These are phyloP conservation scores for Cystobasidium sp. DNA, from an alignment of 1,284 basidiomycete species.

Conservation along the genomic window DNA sequence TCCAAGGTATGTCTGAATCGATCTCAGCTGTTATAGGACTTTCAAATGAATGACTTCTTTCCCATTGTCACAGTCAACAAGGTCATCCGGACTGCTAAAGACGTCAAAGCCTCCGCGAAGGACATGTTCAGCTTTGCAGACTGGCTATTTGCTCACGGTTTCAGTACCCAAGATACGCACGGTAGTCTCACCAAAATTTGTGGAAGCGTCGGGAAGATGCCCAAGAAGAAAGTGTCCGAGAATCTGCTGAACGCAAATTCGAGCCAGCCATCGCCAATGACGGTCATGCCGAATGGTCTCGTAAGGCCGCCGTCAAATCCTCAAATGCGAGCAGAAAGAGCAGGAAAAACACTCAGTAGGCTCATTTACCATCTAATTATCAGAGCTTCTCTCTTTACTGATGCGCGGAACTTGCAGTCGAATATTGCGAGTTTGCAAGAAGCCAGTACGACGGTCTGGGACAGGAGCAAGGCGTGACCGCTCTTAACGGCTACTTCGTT, in stretches of 20 bases:
- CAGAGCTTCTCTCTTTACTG: background rate
- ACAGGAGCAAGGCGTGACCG: slow-evolving; percentile 39
- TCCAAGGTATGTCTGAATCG: slow-evolving; percentile 25
- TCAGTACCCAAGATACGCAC: slow-evolving; percentile 29
- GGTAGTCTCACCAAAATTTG: slow-evolving; percentile 14
- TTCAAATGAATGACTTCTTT: background rate
- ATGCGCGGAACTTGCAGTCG: slow-evolving; percentile 12
- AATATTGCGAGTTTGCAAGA: slow-evolving; percentile 42
- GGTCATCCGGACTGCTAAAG: slow-evolving; percentile 28
- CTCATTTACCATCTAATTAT: background rate
- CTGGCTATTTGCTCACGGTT: slow-evolving; percentile 42
- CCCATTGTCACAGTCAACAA: slow-evolving; percentile 34
- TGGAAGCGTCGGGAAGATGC: slow-evolving; percentile 7
- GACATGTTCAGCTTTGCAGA: slow-evolving; percentile 40
- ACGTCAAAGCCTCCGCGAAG: slow-evolving; percentile 31
- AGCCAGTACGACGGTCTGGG: slow-evolving; percentile 39
- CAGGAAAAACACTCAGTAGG: slow-evolving; percentile 39
- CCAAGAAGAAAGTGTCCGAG: slow-evolving; percentile 36
- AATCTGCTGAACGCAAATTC: slow-evolving; percentile 6
- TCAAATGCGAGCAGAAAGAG: slow-evolving; percentile 35
- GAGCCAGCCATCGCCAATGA: slow-evolving; percentile 5
- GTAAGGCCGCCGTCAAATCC: slow-evolving; percentile 30
- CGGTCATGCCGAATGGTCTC: slow-evolving; percentile 33
- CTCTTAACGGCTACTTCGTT: slow-evolving; percentile 41
- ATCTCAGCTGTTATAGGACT: background rate